A percentile compares a stretch with the other conserved stretches of the same genome.
These are phyloP conservation scores for Cunninghamia lanceolata DNA, from an alignment of 75 land plant genomes.

Conservation along the genomic window DNA sequence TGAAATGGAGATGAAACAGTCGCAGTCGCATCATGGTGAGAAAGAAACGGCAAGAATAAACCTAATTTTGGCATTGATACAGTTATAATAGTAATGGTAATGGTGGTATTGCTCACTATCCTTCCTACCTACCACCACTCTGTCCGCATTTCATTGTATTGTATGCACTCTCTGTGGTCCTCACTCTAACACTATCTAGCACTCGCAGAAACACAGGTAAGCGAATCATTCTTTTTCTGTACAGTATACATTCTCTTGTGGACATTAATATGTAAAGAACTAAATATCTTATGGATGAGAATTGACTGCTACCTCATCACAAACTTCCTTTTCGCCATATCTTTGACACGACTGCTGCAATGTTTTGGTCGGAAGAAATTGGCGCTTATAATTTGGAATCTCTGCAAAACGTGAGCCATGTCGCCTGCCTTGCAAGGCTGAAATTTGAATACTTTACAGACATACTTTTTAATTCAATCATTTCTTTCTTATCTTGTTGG, in stretches of 20 bases:
- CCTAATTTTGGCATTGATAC: no score
- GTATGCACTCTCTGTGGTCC: background rate
- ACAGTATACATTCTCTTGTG: background rate
- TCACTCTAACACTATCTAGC: background rate
- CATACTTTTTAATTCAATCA: background rate
- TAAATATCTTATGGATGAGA: background rate
- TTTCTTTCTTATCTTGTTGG: background rate
- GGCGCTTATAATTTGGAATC: background rate
- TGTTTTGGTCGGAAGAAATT: background rate
- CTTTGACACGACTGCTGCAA: slow-evolving; percentile 4
- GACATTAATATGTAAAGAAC: background rate
- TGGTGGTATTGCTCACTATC: background rate
- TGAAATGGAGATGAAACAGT: background rate
- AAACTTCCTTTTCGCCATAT: slow-evolving; percentile 3
- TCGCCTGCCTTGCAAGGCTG: background rate
- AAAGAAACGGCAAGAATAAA: no score
- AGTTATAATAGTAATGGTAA: no score
- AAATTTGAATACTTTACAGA: background rate
- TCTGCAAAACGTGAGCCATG: background rate
- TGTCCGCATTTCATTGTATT: background rate
- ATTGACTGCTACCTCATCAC: background rate
- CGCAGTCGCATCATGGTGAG: background rate
- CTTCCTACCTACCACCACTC: background rate
- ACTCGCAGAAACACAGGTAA: background rate
- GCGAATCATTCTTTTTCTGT: background rate